These are phyloP conservation scores for Aspergillus carlsbadensis DNA, from an alignment of 495 filamentous ascomycete species.

Conservation along the genomic window DNA sequence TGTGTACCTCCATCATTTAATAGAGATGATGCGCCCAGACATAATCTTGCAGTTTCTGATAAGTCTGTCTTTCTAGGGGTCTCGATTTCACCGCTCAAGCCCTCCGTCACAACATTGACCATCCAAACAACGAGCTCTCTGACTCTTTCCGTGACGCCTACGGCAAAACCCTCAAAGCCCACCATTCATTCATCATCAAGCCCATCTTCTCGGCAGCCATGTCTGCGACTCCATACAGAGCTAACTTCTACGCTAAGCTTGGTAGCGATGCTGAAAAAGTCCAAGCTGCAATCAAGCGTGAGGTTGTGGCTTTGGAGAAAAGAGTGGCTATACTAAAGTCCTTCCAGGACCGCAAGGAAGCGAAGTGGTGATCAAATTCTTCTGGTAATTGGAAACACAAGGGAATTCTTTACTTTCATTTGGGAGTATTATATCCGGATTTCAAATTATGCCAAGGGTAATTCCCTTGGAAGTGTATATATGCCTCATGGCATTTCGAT, in stretches of 20 bases:
- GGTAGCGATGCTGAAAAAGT: constrained; percentile 63
- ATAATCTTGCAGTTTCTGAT: neutral
- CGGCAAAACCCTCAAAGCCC: constrained; percentile 77
- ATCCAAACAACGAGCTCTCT: constrained; percentile 69
- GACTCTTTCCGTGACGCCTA: constrained; percentile 86
- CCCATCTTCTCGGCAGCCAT: constrained; percentile 90
- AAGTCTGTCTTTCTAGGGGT: constrained; percentile 55
- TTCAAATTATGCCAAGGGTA: too few species aligned
- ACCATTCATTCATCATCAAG: constrained; percentile 85
- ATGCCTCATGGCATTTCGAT: constrained; percentile 7
- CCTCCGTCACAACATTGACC: constrained; percentile 71
- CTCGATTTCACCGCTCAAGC: constrained; percentile 89
- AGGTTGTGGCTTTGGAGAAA: constrained; percentile 73
- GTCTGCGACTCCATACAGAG: constrained; percentile 86
- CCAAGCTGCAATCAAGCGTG: constrained; percentile 56
- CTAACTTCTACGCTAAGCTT: constrained; percentile 85
- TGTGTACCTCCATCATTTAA: constrained; percentile 41
- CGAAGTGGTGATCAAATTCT: constrained; percentile 61
- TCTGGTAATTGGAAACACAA: constrained; percentile 5
- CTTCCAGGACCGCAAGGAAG: constrained; percentile 67
- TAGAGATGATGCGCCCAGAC: neutral
- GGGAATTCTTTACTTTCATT: neutral
- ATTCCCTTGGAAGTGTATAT: constrained; percentile 10
- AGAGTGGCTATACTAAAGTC: constrained; percentile 71
- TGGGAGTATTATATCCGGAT: too few species aligned